phyloP scores from a whole-genome alignment of 805 yeast genomes.

The Yarrowia alimentaria region DNA sequence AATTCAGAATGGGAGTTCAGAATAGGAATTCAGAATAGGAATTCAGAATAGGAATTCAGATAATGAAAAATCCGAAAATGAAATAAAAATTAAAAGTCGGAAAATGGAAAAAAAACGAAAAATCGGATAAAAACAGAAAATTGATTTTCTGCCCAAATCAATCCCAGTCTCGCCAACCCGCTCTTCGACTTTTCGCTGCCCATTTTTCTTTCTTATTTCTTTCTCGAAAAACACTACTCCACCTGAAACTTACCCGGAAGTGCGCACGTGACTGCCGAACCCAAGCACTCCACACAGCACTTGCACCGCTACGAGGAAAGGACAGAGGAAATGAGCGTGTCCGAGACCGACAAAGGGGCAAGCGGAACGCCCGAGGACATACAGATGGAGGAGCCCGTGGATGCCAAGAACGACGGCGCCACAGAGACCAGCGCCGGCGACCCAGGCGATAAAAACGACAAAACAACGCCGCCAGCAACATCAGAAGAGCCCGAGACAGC shows the following conservation, averaged over 20 bases:
- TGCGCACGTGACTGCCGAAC: slow-evolving; percentile 4
- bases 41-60: no score
- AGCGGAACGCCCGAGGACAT: slow-evolving; percentile 6
- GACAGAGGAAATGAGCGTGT: slow-evolving; percentile 27
- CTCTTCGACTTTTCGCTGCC: no score
- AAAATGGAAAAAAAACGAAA: no score
- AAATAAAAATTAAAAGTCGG: no score
- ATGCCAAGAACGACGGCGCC: background rate
- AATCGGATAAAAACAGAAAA: no score
- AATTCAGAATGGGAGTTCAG: no score
- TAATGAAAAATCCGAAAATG: no score
- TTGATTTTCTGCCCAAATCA: no score
- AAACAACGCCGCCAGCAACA: background rate
- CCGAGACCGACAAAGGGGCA: slow-evolving; percentile 14
- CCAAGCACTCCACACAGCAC: slow-evolving; percentile 17
- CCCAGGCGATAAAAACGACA: background rate
- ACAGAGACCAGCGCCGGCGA: background rate
- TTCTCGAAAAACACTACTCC: no score
- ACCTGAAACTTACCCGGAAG: slow-evolving; percentile 15
- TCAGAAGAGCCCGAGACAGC: background rate
- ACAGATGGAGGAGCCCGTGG: slow-evolving; percentile 13
- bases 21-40: no score
- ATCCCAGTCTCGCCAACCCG: no score
- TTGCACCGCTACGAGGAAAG: slow-evolving; percentile 1
- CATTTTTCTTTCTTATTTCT: no score